Conservation (phyloP, 306 rosid genomes). For the Prosopis cineraria region DNA sequence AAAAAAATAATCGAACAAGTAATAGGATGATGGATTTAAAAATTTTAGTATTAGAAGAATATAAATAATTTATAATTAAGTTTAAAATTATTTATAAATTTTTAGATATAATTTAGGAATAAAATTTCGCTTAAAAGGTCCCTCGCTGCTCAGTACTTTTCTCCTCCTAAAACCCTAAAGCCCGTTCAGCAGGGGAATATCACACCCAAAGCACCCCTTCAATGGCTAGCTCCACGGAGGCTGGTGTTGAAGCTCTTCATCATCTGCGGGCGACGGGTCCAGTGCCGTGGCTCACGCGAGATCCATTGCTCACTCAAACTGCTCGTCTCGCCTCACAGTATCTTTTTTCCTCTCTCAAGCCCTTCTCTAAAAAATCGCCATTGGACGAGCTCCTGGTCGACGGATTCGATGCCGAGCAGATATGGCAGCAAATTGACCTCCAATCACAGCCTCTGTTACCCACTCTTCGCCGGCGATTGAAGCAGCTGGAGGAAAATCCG, state of each 20-base stretch:
- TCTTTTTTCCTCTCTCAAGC: conserved; percentile 67
- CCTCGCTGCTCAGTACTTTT: not conserved
- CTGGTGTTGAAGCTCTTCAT: conserved; percentile 57
- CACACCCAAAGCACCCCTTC: not conserved
- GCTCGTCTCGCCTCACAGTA: conserved; percentile 76
- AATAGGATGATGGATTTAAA: no score
- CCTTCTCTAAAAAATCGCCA: conserved; percentile 67
- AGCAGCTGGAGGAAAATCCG: conserved; percentile 58
- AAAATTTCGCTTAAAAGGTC: no score
- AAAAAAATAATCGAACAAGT: no score
- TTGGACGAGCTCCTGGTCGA: conserved; percentile 73
- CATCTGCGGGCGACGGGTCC: conserved; percentile 60
- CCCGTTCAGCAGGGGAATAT: conserved; percentile 4
- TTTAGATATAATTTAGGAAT: no score
- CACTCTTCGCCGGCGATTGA: conserved; percentile 67
- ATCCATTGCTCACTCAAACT: conserved; percentile 45
- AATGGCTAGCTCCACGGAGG: conserved; percentile 44
- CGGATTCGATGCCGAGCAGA: conserved; percentile 91
- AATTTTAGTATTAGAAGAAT: no score
- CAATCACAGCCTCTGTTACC: conserved; percentile 79
- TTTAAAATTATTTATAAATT: no score
- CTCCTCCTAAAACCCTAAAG: conserved; percentile 62
- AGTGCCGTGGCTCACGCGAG: conserved; percentile 60
- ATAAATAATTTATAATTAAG: no score
- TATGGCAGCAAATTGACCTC: conserved; percentile 96